Conservation (phyloP, 139 green algal genomes). For the Limnomonas spitsbergensis region DNA sequence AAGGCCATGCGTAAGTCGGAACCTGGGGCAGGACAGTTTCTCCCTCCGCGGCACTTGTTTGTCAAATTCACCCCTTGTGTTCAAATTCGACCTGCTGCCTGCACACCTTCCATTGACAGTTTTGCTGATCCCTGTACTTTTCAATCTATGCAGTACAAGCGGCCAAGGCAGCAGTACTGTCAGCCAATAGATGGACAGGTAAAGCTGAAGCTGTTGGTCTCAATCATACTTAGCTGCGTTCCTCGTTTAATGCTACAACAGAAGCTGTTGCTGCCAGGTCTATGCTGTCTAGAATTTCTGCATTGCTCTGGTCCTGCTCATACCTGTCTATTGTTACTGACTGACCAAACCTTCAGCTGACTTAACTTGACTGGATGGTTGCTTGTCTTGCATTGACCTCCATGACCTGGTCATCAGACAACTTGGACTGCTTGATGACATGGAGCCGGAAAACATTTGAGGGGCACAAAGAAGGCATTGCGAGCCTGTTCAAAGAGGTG, state of each 20-base stretch:
- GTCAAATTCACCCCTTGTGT: too few relatives aligned
- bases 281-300: neutral
- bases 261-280: neutral
- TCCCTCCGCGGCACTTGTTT: too few relatives aligned
- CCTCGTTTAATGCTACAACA: neutral
- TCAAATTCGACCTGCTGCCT: neutral
- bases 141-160: neutral
- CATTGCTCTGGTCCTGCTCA: neutral
- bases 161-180: constrained; percentile 31
- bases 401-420: constrained; percentile 33
- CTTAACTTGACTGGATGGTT: neutral
- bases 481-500: constrained; percentile 54
- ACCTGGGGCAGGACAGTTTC: too few relatives aligned
- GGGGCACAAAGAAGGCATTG: constrained; percentile 51
- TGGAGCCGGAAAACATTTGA: constrained; percentile 72
- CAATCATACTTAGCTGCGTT: neutral
- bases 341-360: neutral
- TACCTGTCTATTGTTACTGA: neutral
- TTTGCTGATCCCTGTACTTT: too few relatives aligned
- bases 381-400: too few relatives aligned
- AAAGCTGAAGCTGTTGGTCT: neutral
- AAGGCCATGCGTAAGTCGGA: constrained; percentile 35
- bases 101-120: neutral
- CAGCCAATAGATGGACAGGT: constrained; percentile 69
- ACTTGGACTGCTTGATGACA: constrained; percentile 38